These are phyloP conservation scores for Cryptosporidium sp. DNA, from an alignment of 169 alveolate genomes.

Conservation along the genomic window DNA sequence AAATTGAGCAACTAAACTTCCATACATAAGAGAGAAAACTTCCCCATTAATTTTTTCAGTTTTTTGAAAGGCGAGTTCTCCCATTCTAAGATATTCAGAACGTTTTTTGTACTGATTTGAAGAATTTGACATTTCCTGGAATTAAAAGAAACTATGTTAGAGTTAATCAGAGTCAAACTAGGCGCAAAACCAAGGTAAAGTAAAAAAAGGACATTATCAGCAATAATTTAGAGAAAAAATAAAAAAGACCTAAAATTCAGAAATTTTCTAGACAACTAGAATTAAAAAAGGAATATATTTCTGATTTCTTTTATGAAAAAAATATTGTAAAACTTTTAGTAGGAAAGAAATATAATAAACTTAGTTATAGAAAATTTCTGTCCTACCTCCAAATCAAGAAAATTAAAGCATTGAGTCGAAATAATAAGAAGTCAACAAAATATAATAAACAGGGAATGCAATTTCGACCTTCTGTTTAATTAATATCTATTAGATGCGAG, in stretches of 20 bases:
- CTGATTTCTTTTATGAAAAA: background rate
- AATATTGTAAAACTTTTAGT: background rate
- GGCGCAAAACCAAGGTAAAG: constrained; percentile 18
- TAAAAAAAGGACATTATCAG: constrained; percentile 5
- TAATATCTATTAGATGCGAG: background rate
- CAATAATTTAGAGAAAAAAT: background rate
- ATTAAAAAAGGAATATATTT: background rate
- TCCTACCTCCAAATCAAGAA: background rate
- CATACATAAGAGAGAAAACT: constrained; percentile 89
- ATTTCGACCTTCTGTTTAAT: background rate
- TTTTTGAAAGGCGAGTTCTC: constrained; percentile 73
- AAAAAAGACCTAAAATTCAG: background rate
- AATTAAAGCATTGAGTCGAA: background rate
- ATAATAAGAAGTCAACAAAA: background rate
- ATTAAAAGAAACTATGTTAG: background rate
- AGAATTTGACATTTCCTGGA: constrained; percentile 30
- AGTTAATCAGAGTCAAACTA: background rate
- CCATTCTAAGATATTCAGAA: constrained; percentile 48
- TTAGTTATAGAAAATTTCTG: background rate
- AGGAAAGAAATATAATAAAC: background rate
- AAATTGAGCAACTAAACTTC: constrained; percentile 90
- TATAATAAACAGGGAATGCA: background rate
- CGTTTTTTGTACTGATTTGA: constrained; percentile 46
- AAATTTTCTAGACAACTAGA: background rate
- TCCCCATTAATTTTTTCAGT: constrained; percentile 86